Evolutionary conservation across 495 filamentous ascomycete genomes (phyloP).

Genomic region (Letharia columbiana): DNA sequence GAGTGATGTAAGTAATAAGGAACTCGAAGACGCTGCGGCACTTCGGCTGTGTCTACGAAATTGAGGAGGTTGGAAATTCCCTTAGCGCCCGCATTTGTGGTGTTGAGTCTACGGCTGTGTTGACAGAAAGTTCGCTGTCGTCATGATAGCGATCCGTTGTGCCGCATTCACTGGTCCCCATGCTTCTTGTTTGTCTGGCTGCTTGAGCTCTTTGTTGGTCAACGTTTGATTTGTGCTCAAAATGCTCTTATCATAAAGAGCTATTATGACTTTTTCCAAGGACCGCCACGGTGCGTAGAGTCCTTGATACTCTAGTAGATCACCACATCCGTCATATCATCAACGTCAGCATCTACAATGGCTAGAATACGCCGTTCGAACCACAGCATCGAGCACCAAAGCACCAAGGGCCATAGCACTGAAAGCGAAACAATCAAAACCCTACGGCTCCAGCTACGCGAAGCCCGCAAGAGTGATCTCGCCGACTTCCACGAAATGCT

Average conservation of each 20-base stretch:
- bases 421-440: not conserved
- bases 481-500: constrained; percentile 16
- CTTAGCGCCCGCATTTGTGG: not conserved
- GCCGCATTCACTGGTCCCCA: not conserved
- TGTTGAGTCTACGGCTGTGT: not conserved
- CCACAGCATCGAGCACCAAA: not conserved
- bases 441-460: constrained; percentile 6
- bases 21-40: not conserved
- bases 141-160: not conserved
- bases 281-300: not conserved
- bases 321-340: not conserved
- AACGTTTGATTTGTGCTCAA: not conserved
- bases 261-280: not conserved
- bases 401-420: not conserved
- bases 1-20: not conserved
- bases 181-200: not conserved
- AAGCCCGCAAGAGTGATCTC: constrained; percentile 13
- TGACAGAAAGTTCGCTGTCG: not conserved
- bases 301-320: not conserved
- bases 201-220: not conserved
- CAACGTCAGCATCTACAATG: not conserved
- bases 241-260: not conserved
- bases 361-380: not conserved
- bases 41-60: not conserved
- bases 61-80: not conserved